Evolutionary conservation across 805 yeast genomes (phyloP).

Genomic region (Nakazawaea anatomiae): DNA sequence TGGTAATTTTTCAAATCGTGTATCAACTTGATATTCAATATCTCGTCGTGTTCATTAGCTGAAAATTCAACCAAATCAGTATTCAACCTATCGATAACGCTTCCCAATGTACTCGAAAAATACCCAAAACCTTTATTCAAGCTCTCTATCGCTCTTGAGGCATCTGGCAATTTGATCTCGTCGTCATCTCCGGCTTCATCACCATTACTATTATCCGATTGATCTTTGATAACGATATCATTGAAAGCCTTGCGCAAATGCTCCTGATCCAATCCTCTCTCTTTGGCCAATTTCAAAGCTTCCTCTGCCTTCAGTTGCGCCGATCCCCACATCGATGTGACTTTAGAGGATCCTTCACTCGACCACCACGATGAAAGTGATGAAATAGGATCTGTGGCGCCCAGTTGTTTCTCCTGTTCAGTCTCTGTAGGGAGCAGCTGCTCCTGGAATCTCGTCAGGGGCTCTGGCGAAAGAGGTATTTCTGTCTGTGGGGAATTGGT

Average conservation of each 20-base stretch:
- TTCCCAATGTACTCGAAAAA: constrained; percentile 23
- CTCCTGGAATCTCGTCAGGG: background rate
- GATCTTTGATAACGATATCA: constrained; percentile 33
- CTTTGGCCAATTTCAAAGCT: constrained; percentile 44
- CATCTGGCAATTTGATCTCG: constrained; percentile 24
- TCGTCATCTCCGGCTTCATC: constrained; percentile 22
- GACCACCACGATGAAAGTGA: constrained; percentile 75
- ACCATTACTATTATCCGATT: constrained; percentile 23
- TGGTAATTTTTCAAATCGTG: constrained; percentile 58
- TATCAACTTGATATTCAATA: constrained; percentile 55
- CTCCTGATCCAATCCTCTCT: constrained; percentile 23
- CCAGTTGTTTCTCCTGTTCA: too few species aligned
- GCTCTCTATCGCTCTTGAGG: constrained; percentile 28
- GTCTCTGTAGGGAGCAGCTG: background rate
- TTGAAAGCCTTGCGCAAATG: constrained; percentile 31
- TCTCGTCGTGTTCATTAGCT: constrained; percentile 36
- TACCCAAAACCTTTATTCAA: constrained; percentile 27
- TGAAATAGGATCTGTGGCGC: constrained; percentile 51
- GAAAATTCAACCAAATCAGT: constrained; percentile 19
- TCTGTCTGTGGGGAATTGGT: background rate
- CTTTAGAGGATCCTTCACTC: constrained; percentile 59
- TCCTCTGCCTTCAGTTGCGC: constrained; percentile 48
- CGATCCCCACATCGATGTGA: constrained; percentile 62
- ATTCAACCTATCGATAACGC: constrained; percentile 33
- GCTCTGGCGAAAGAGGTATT: constrained; percentile 3